These are phyloP conservation scores for Phytophthora meadii DNA, from an alignment of 352 stramenopile genomes.

Conservation along the genomic window DNA sequence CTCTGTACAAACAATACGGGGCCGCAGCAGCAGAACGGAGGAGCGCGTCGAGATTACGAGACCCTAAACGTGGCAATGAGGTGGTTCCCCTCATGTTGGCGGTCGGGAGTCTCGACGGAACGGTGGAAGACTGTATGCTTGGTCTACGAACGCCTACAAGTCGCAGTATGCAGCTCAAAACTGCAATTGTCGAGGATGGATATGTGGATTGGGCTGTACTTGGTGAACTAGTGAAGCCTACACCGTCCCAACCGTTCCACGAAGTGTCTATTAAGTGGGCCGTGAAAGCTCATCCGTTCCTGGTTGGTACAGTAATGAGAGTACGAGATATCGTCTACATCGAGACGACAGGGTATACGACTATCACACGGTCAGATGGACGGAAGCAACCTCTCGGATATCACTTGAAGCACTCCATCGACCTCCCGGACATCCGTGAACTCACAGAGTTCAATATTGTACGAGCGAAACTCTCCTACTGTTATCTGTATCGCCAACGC, in stretches of 20 bases:
- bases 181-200: conserved; percentile 60
- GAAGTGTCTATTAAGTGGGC: conserved; percentile 57
- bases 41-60: conserved; percentile 14
- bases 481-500: conserved; percentile 57
- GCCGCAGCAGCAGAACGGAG: conserved; percentile 1
- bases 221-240: conserved; percentile 43
- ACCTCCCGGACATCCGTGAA: conserved; percentile 44
- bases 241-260: conserved; percentile 53
- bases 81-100: conserved; percentile 42
- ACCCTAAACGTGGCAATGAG: conserved; percentile 22
- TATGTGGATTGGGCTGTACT: conserved; percentile 59
- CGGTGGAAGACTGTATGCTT: conserved; percentile 61
- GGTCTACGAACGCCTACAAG: conserved; percentile 51
- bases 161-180: conserved; percentile 61
- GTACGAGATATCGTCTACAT: conserved; percentile 69
- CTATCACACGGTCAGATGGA: conserved; percentile 37
- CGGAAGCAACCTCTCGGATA: conserved; percentile 50
- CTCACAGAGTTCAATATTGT: conserved; percentile 41
- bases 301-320: conserved; percentile 53
- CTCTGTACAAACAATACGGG: conserved; percentile 41
- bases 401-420: conserved; percentile 68
- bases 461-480: conserved; percentile 63
- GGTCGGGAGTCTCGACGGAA: conserved; percentile 47
- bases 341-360: conserved; percentile 54
- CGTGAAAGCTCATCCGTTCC: conserved; percentile 56